Conservation (phyloP, 768 basidiomycete species). For the Cyclocybe cylindracea region DNA sequence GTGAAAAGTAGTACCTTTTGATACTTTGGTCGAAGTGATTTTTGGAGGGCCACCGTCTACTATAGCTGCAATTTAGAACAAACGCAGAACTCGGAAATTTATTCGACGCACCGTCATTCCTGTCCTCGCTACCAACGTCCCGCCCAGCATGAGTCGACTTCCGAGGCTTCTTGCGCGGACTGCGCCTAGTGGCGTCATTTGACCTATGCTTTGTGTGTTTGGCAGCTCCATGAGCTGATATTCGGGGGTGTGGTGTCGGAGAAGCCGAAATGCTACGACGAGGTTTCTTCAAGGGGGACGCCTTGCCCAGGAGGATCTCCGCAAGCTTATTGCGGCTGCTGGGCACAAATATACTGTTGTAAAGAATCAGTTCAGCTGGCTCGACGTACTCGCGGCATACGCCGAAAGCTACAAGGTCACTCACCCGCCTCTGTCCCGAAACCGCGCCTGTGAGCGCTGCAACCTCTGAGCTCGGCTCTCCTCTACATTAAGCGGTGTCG, state of each 20-base stretch:
- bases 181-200: not conserved
- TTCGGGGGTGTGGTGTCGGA: slow-evolving; percentile 19
- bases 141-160: not conserved
- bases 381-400: not conserved
- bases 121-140: not conserved
- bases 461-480: slow-evolving; percentile 63
- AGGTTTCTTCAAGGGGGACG: slow-evolving; percentile 27
- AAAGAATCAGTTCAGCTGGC: not conserved
- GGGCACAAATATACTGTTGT: slow-evolving; percentile 53
- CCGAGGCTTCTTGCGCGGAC: slow-evolving; percentile 5
- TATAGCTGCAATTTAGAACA: not conserved
- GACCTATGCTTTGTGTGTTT: slow-evolving; percentile 2
- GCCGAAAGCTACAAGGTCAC: slow-evolving; percentile 17
- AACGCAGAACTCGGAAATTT: not conserved
- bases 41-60: too few species aligned
- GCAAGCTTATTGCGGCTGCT: slow-evolving; percentile 47
- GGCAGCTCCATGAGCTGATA: not conserved
- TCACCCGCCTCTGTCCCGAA: slow-evolving; percentile 69
- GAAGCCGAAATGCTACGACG: slow-evolving; percentile 30
- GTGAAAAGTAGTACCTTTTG: too few species aligned
- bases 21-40: too few species aligned
- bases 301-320: slow-evolving; percentile 53
- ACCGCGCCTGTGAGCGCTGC: slow-evolving; percentile 64
- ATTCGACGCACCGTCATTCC: not conserved
- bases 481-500: slow-evolving; percentile 40